These are phyloP conservation scores for Pseudomassariella vexata DNA, from an alignment of 2,329 filamentous ascomycete species.

Conservation along the genomic window DNA sequence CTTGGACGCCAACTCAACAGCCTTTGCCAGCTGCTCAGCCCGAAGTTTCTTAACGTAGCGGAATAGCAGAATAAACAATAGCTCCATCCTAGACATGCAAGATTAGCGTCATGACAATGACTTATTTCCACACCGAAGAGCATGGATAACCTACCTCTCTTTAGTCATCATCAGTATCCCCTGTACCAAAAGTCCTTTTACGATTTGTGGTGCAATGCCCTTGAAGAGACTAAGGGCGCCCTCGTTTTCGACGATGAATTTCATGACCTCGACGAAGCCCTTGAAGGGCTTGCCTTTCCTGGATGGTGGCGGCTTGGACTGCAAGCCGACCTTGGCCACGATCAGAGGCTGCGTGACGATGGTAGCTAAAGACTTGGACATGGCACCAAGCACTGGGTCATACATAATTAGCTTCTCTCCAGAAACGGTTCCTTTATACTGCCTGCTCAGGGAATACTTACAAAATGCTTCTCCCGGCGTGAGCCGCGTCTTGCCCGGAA, in stretches of 20 bases:
- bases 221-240: slow-evolving; percentile 85
- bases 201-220: slow-evolving; percentile 87
- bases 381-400: slow-evolving; percentile 71
- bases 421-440: background rate
- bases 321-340: slow-evolving; percentile 93
- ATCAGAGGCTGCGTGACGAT: slow-evolving; percentile 92
- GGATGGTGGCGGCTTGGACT: slow-evolving; percentile 82
- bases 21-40: slow-evolving; percentile 62
- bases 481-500: slow-evolving; percentile 69
- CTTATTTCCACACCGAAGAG: background rate
- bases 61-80: slow-evolving; percentile 81
- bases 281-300: slow-evolving; percentile 89
- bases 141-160: slow-evolving; percentile 60
- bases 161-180: slow-evolving; percentile 99
- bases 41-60: slow-evolving; percentile 70
- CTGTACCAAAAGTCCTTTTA: slow-evolving; percentile 90
- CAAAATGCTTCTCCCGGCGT: slow-evolving; percentile 85
- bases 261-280: slow-evolving; percentile 90
- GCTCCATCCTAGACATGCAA: slow-evolving; percentile 62
- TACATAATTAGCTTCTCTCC: background rate
- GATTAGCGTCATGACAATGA: slow-evolving; percentile 1
- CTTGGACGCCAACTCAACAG: slow-evolving; percentile 59
- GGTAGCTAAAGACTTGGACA: slow-evolving; percentile 89
- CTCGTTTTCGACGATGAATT: slow-evolving; percentile 86
- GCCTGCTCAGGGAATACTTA: slow-evolving; percentile 53